Evolutionary conservation across 371 early-diverging fungal species (phyloP), one percentile per base, ranked within the genome.

Genomic region (Circinella minor): DNA sequence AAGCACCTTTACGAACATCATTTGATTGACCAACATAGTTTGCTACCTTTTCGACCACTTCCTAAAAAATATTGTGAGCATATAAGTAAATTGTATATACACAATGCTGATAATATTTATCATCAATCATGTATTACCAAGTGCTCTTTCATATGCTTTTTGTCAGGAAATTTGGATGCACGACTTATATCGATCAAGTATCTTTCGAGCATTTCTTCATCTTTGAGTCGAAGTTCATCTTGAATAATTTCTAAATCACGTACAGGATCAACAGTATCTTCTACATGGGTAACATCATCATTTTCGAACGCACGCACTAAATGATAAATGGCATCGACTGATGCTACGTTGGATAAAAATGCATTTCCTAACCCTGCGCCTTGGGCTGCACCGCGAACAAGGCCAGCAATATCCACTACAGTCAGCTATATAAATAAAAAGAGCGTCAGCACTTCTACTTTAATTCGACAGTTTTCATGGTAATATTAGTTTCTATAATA

Each of bases 391-490:
- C 95, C 95, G 69, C 93, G 91, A n/a, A 97, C 94, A 61, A 98
- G 90, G 37, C 99, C 98, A 38, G 99, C 99, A 87, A 98, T 98
- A 81, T 98, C 98, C 38, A 92, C 91, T 48, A 96, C 91, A 10
- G 91, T 92, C 73, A 98, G 79, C 83, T 83, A 66, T n/a, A 48
- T 13, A n/a, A 51, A 43, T 11, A 3, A 43, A 43, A 9, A 43
- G 43, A 1, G 3, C 43, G 6, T 11, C 43, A 43, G 43, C 6
- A 1, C 43, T 1, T 27, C 0, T 27, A 27, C 27, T 27, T 27
- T 27, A 27, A 27, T 27, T 27, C 27, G 27, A 27, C 27, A 9
- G 43, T 43, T 43, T 6, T 11, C 11, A 15, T 54, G 6, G 15
- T 15, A 6, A 54, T 54, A 15, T 54, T 54, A 54, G 54, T 6